Evolutionary conservation across 352 stramenopile species (phyloP).

Genomic region (Phytophthora nicotianae): DNA sequence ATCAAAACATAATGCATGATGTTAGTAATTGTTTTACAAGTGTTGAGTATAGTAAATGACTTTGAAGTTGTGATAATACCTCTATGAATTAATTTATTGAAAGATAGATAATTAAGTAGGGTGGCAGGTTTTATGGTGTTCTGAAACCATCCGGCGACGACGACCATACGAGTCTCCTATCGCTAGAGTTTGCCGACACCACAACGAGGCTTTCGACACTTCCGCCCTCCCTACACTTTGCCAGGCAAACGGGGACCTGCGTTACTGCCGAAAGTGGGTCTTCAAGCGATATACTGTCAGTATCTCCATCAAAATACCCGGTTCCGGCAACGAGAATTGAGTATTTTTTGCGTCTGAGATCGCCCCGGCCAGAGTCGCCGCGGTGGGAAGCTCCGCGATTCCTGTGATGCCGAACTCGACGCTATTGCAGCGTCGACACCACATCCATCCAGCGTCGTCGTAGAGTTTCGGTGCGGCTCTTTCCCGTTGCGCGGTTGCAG

Average conservation of each 20-base stretch:
- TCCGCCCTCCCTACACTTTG: slow-evolving; percentile 11
- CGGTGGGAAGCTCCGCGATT: slow-evolving; percentile 16
- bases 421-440: neutral
- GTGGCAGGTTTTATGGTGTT: neutral
- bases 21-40: neutral
- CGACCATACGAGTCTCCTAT: slow-evolving; percentile 19
- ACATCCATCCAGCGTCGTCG: slow-evolving; percentile 20
- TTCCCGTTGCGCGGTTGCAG: slow-evolving; percentile 22
- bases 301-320: slow-evolving; percentile 34
- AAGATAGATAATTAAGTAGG: neutral
- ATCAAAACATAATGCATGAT: slow-evolving; percentile 1
- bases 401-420: neutral
- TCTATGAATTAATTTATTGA: neutral
- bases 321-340: slow-evolving; percentile 3
- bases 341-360: slow-evolving; percentile 27
- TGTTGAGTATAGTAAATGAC: neutral
- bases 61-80: neutral
- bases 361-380: slow-evolving; percentile 6
- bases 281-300: neutral
- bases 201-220: slow-evolving; percentile 25
- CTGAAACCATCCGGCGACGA: slow-evolving; percentile 13
- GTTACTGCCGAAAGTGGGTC: slow-evolving; percentile 10
- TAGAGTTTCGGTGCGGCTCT: slow-evolving; percentile 31
- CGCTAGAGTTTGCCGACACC: slow-evolving; percentile 9
- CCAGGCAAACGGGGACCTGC: neutral